Evolutionary conservation across 2,329 filamentous ascomycete genomes (phyloP), one percentile per base, ranked within the genome.

Genomic region (Colletotrichum horii): DNA sequence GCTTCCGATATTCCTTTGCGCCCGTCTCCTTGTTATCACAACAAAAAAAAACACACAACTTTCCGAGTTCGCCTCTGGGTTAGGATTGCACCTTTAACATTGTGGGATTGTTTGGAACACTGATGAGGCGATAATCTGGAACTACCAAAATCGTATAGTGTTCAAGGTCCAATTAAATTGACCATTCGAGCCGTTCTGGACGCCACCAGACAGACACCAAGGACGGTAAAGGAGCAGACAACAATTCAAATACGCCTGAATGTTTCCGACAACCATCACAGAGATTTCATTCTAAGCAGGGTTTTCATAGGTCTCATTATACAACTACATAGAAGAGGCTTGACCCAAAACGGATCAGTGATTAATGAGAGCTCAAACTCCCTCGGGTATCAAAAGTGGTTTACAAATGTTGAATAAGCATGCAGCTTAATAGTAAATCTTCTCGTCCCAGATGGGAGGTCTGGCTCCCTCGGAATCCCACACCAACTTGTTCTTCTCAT

Each of bases 401-500:
- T 28, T 68, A 73, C 74, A 76, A 30, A 19, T 58, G 9, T 28
- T 24, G 62, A 28, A 11, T n/a, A 62, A 43, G 28, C 26, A 52
- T 22, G 22, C 8, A 19, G 26, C 56, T 70, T 85, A 88, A 79
- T 88, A 88, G 74, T 85, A 84, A 77, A 85, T 79, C 84, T 87
- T 88, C 80, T 87, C 86, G 9, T 80, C 82, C 83, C 85, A 87
- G 67, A 88, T 86, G 4, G 86, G 86, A 65, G 86, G 86, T 74
- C 86, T 83, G 19, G 86, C 85, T 24, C 79, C 82, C 76, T 85
- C 84, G 1, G 82, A 81, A 61, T 87, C 86, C 86, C 86, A 88
- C 28, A 81, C 78, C 14, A 87, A 81, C 28, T 85, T 82, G 78
- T 86, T 86, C 86, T 95, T 94, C 79, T 94, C 93, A 79, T 94